phyloP scores from a whole-genome alignment of 2,329 filamentous ascomycete genomes.

The Berkeleyomyces basicola region DNA sequence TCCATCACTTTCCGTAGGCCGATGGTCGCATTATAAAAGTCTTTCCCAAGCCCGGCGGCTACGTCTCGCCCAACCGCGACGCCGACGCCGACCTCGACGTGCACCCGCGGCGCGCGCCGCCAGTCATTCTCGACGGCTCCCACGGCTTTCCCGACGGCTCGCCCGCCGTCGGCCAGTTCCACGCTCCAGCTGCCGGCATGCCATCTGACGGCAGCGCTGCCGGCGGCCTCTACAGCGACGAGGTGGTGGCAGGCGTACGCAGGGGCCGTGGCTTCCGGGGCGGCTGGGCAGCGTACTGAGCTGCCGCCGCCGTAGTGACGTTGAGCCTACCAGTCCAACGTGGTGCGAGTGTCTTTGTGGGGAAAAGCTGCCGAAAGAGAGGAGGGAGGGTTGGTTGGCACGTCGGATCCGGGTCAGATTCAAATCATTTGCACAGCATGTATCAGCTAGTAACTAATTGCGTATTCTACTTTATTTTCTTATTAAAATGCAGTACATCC shows the following conservation, averaged over 20 bases:
- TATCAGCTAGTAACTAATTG: too few relatives aligned
- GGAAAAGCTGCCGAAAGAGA: too few relatives aligned
- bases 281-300: not conserved
- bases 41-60: slow-evolving; percentile 44
- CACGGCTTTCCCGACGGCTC: slow-evolving; percentile 33
- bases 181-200: too few relatives aligned
- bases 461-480: not conserved
- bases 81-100: slow-evolving; percentile 18
- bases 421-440: too few relatives aligned
- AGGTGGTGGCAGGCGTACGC: slow-evolving; percentile 20
- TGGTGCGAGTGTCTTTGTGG: too few relatives aligned
- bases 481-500: not conserved
- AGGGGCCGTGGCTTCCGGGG: slow-evolving; percentile 16
- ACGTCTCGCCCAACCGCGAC: slow-evolving; percentile 17
- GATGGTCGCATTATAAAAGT: slow-evolving; percentile 60
- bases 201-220: not conserved
- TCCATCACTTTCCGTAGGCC: slow-evolving; percentile 31
- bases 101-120: slow-evolving; percentile 18
- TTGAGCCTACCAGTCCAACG: too few relatives aligned
- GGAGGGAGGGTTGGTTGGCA: too few relatives aligned
- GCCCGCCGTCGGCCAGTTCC: too few relatives aligned
- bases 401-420: too few relatives aligned
- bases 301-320: not conserved
- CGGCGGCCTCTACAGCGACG: slow-evolving; percentile 37
- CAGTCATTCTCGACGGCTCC: slow-evolving; percentile 32